phyloP scores from a whole-genome alignment of 768 basidiomycete species.

The Naganishia vaughanmartiniae region DNA sequence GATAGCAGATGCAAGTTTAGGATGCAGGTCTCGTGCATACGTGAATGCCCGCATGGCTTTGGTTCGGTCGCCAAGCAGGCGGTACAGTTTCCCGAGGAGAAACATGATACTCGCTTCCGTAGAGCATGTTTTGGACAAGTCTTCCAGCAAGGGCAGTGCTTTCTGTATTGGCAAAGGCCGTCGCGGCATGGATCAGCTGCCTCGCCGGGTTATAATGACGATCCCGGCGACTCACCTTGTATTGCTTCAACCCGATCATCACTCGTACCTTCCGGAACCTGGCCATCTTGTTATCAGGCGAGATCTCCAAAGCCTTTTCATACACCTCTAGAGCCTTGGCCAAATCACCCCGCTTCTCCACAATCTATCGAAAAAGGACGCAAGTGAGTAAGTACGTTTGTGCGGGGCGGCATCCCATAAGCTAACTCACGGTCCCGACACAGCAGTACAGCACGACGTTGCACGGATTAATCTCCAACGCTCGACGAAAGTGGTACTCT shows the following conservation, averaged over 20 bases:
- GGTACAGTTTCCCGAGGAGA: slow-evolving; percentile 88
- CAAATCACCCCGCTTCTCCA: slow-evolving; percentile 78
- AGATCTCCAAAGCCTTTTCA: slow-evolving; percentile 71
- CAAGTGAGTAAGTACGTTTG: slow-evolving; percentile 14
- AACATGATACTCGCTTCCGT: slow-evolving; percentile 96
- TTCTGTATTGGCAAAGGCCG: slow-evolving; percentile 56
- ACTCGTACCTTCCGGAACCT: slow-evolving; percentile 92
- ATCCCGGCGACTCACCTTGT: slow-evolving; percentile 63
- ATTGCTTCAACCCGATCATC: slow-evolving; percentile 76
- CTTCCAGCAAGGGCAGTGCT: slow-evolving; percentile 76
- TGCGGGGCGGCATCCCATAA: not conserved
- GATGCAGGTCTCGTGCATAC: slow-evolving; percentile 86
- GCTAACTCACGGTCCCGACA: slow-evolving; percentile 80
- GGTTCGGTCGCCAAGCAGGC: slow-evolving; percentile 70
- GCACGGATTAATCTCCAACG: slow-evolving; percentile 84
- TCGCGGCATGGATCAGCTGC: slow-evolving; percentile 18
- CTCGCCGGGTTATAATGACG: not conserved
- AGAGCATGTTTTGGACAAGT: slow-evolving; percentile 75
- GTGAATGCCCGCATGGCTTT: slow-evolving; percentile 83
- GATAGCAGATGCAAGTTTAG: slow-evolving; percentile 74
- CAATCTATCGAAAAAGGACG: slow-evolving; percentile 61
- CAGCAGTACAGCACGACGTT: slow-evolving; percentile 96
- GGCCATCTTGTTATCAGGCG: slow-evolving; percentile 87
- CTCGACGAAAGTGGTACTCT: slow-evolving; percentile 93
- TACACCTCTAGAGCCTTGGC: slow-evolving; percentile 74